Evolutionary conservation across 78 protist genomes (phyloP).

Genomic region (Pirum gemmata): DNA sequence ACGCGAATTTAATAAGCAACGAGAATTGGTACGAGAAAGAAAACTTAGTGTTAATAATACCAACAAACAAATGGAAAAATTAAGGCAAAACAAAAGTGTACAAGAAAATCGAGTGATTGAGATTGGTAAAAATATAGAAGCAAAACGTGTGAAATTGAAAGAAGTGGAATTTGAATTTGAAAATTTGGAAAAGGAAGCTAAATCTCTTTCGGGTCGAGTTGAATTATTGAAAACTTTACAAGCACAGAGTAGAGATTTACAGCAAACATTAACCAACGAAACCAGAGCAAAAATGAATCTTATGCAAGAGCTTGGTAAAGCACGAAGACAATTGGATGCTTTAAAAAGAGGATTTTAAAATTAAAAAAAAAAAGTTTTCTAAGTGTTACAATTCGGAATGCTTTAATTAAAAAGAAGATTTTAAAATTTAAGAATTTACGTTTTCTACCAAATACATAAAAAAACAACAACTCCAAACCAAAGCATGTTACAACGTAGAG

Average conservation of each 20-base stretch:
- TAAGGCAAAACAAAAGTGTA: neutral
- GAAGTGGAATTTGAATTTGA: neutral
- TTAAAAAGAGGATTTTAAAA: no score
- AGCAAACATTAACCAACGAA: slow-evolving; percentile 33
- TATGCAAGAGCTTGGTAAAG: slow-evolving; percentile 47
- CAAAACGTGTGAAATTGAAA: neutral
- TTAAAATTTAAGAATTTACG: no score
- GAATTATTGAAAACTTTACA: neutral
- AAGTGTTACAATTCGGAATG: no score
- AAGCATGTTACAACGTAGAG: no score
- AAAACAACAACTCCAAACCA: no score
- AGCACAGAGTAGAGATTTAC: neutral
- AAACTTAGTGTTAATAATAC: neutral
- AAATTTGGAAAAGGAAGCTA: neutral
- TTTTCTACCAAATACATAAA: no score
- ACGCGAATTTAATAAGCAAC: neutral
- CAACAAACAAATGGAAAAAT: neutral
- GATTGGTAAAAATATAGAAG: neutral
- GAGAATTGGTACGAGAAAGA: neutral
- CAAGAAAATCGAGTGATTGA: neutral
- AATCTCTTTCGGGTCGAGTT: neutral
- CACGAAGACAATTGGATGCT: slow-evolving; percentile 35
- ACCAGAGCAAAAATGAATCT: slow-evolving; percentile 45
- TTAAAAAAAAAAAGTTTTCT: no score
- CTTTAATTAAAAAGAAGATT: no score